These are phyloP conservation scores for Pleurotus giganteus DNA, from an alignment of 768 basidiomycete species.

Conservation along the genomic window DNA sequence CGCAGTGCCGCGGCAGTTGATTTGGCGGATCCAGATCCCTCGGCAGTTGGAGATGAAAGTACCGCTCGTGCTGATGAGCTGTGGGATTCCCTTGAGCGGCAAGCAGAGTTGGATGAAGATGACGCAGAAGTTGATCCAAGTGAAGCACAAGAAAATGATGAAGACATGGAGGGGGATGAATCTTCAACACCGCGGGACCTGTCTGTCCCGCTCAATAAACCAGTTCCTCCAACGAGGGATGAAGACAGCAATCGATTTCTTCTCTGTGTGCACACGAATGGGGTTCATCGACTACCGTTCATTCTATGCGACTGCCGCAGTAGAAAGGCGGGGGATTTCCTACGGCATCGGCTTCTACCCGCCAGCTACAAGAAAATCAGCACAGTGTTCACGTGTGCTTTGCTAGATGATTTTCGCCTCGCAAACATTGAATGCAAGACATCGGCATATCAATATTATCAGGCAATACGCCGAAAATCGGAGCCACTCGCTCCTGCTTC, in stretches of 20 bases:
- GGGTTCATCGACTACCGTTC: background rate
- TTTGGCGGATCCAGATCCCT: background rate
- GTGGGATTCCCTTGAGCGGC: too few relatives aligned
- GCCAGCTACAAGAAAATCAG: background rate
- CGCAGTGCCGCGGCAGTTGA: background rate
- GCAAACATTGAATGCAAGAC: background rate
- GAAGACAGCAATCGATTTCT: background rate
- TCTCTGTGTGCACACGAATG: background rate
- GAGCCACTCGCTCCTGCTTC: background rate
- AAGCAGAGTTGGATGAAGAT: too few relatives aligned
- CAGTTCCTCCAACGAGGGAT: background rate
- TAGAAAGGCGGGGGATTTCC: background rate
- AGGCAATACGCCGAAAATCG: background rate
- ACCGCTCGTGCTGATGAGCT: too few relatives aligned
- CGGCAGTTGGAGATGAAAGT: too few relatives aligned
- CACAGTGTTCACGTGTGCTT: background rate
- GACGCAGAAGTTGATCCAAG: too few relatives aligned
- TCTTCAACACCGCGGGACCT: background rate
- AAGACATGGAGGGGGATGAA: background rate
- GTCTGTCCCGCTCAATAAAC: background rate
- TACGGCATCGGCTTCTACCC: background rate
- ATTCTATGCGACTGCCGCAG: background rate
- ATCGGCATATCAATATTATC: background rate
- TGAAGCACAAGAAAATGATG: background rate
- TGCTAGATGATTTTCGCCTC: background rate